phyloP scores from a whole-genome alignment of 352 stramenopile genomes.

The Globisporangium okanoganense region DNA sequence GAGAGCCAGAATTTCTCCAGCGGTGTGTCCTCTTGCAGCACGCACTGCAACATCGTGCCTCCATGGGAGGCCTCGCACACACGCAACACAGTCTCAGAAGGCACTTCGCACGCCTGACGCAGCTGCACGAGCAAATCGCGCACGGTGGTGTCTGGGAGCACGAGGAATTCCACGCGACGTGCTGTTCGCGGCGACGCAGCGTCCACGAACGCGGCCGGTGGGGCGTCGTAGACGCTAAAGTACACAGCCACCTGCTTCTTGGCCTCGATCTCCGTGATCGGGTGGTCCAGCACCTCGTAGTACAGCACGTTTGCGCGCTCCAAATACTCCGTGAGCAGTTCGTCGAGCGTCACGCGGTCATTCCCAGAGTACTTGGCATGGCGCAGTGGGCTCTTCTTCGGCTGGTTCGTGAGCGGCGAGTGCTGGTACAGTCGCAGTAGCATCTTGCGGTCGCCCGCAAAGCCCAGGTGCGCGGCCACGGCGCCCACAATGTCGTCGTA shows the following conservation, averaged over 20 bases:
- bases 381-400: conserved; percentile 64
- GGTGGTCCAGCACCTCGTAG: conserved; percentile 64
- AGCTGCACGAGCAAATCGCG: conserved; percentile 53
- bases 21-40: conserved; percentile 33
- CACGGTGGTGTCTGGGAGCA: conserved; percentile 48
- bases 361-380: conserved; percentile 63
- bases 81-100: conserved; percentile 34
- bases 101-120: conserved; percentile 35
- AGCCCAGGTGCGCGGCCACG: conserved; percentile 37
- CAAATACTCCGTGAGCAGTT: conserved; percentile 68
- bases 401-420: conserved; percentile 53
- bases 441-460: conserved; percentile 38
- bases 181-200: conserved; percentile 23
- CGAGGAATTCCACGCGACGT: conserved; percentile 58
- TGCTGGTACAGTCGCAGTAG: conserved; percentile 83
- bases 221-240: conserved; percentile 74
- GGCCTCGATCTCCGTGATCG: conserved; percentile 83
- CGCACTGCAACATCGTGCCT: conserved; percentile 43
- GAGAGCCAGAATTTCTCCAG: conserved; percentile 52
- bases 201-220: conserved; percentile 34
- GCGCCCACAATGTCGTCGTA: conserved; percentile 78
- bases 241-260: conserved; percentile 80
- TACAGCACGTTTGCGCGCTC: conserved; percentile 68
- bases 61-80: conserved; percentile 61
- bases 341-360: conserved; percentile 56